These are phyloP conservation scores for Phytopythium kandeliae DNA, from an alignment of 352 stramenopile species.

Conservation along the genomic window DNA sequence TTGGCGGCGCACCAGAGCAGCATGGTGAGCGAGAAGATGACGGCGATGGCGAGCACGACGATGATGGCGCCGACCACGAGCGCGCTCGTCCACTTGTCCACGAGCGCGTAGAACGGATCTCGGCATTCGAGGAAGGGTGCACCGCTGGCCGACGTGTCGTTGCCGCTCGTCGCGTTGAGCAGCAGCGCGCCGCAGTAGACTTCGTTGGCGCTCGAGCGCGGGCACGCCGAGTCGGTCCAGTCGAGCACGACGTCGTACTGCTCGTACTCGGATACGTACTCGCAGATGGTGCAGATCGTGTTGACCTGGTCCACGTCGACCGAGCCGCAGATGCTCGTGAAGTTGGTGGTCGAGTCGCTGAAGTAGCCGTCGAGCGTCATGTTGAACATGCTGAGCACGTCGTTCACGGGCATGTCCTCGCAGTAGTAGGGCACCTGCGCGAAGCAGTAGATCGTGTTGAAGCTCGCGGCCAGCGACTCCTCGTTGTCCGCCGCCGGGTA, in stretches of 20 bases:
- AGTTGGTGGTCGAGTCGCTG: conserved; percentile 31
- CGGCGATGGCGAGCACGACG: conserved; percentile 36
- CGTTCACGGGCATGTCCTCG: conserved; percentile 29
- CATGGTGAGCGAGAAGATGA: conserved; percentile 52
- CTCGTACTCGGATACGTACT: conserved; percentile 43
- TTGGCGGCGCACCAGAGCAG: conserved; percentile 32
- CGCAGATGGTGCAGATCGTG: conserved; percentile 55
- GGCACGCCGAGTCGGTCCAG: conserved; percentile 59
- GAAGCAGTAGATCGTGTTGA: conserved; percentile 80
- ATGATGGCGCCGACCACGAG: conserved; percentile 49
- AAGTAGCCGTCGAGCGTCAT: conserved; percentile 36
- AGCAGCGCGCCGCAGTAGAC: conserved; percentile 71
- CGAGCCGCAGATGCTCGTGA: conserved; percentile 41
- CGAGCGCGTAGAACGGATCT: conserved; percentile 46
- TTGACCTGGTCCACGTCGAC: conserved; percentile 38
- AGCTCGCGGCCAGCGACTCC: conserved; percentile 54
- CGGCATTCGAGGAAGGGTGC: conserved; percentile 70
- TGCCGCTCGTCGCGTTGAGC: conserved; percentile 31
- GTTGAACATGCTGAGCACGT: conserved; percentile 53
- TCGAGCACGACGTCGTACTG: conserved; percentile 58
- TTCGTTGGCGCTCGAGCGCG: conserved; percentile 42
- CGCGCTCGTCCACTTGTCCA: conserved; percentile 65
- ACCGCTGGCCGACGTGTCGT: conserved; percentile 25
- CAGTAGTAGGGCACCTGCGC: conserved; percentile 81
- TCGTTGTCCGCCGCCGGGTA: conserved; percentile 48